Evolutionary conservation across 345 rosid genomes (phyloP).

Genomic region (Leavenworthia alabamica): DNA sequence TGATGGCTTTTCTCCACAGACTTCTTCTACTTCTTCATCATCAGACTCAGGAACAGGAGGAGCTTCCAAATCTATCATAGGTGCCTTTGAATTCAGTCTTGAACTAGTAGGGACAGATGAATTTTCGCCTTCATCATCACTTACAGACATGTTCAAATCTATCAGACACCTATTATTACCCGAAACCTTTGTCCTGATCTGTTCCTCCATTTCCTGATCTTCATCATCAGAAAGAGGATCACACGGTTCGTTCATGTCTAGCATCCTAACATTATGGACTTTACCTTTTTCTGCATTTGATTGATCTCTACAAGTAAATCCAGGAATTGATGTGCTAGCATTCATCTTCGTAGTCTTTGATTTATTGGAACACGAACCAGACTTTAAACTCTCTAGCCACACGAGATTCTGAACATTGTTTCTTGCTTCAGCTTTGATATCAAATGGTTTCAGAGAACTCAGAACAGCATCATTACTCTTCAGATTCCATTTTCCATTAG

Average conservation of each 20-base stretch:
- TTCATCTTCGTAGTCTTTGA: too few species aligned
- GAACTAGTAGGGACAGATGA: constrained; percentile 29
- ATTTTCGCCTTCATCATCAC: constrained; percentile 42
- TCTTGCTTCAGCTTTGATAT: constrained; percentile 24
- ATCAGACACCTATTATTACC: constrained; percentile 32
- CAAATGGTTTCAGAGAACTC: constrained; percentile 30
- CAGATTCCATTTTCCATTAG: constrained; percentile 33
- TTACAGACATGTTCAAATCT: constrained; percentile 55
- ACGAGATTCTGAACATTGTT: constrained; percentile 32
- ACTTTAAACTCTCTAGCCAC: constrained; percentile 23
- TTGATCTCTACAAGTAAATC: constrained; percentile 35
- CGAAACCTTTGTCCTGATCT: constrained; percentile 1
- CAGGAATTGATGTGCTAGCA: too few species aligned
- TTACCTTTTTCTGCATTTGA: constrained; percentile 39
- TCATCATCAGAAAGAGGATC: constrained; percentile 42
- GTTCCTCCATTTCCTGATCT: constrained; percentile 20
- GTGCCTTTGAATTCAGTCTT: constrained; percentile 28
- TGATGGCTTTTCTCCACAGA: neutral
- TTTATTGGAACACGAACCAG: too few species aligned
- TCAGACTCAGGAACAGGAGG: constrained; percentile 37
- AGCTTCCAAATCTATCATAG: constrained; percentile 57
- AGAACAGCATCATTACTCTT: constrained; percentile 30
- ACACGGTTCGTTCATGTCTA: constrained; percentile 91
- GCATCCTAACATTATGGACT: constrained; percentile 36
- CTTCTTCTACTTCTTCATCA: neutral